These are phyloP conservation scores for Schizothecium vesticola DNA, from an alignment of 495 filamentous ascomycete genomes.

Conservation along the genomic window DNA sequence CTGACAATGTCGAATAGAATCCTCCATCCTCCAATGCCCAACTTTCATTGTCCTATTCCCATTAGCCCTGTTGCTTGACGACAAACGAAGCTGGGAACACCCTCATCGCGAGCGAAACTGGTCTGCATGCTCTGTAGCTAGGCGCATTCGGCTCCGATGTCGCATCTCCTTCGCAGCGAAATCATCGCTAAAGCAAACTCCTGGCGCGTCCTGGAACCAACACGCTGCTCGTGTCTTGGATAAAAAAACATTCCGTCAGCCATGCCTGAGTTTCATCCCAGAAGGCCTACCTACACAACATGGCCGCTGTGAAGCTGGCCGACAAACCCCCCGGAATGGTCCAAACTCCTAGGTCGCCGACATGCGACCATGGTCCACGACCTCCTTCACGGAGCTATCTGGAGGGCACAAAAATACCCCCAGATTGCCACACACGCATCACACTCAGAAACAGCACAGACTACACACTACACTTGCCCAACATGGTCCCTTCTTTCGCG, in stretches of 20 bases:
- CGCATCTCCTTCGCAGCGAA: neutral
- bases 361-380: neutral
- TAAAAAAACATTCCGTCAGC: neutral
- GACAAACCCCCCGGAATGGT: neutral
- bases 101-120: neutral
- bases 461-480: too few species aligned
- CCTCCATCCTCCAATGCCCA: neutral
- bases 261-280: neutral
- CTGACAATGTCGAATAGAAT: neutral
- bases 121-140: neutral
- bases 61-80: neutral
- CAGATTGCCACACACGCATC: too few species aligned
- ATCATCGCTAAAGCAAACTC: neutral
- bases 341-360: neutral
- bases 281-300: neutral
- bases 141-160: neutral
- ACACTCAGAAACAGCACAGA: too few species aligned
- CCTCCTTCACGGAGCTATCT: neutral
- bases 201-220: slow-evolving; percentile 7
- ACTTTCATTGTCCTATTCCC: neutral
- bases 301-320: neutral
- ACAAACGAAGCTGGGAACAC: too few species aligned
- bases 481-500: too few species aligned
- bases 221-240: neutral
- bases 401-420: too few species aligned